Evolutionary conservation across 331 rosid genomes (phyloP), one percentile per base, ranked within the genome.

Genomic region (Stylosanthes scabra): DNA sequence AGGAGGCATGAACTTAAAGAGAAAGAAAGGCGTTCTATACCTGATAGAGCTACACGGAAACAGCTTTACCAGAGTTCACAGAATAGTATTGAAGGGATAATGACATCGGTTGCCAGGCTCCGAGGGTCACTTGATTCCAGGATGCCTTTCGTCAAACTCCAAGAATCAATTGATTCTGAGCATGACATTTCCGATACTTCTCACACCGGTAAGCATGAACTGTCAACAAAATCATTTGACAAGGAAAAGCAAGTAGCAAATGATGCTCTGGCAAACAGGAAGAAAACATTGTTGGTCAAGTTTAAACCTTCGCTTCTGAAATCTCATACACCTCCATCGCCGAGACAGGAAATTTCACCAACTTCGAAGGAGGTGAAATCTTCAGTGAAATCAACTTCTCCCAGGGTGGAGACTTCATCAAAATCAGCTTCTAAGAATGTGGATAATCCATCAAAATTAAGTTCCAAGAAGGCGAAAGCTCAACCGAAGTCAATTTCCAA

Each of bases 251-350:
- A 76, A 54, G 68, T 12, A 37, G 61, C 63, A 49, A 52, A 70
- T 64, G 83, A 67, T 54, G 81, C 72, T 63, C 51, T 12, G 70
- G 39, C 71, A 1, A 81, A 79, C 63, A 79, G 59, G 80, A 88
- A 81, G 72, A 86, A 83, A 74, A 68, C 75, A 75, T 73, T 84
- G 37, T 70, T n/a, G 79, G 74, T 57, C 46, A 85, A 85, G 74
- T 59, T 74, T 14, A 78, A 75, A 80, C 51, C 82, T 50, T 78
- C 78, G n/a, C 34, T 31, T 44, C 11, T 6, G 44, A 87, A 85
- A 55, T 59, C 80, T 10, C 71, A 9, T 47, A 9, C 39, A n/a
- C 47, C 84, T 62, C 63, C 70, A 12, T 8, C 59, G n/a, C 25
- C 12, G 54, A 86, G 79, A 70, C 84, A 28, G 39, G 78, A 75